These are phyloP conservation scores for Neospermospora avenae DNA, from an alignment of 2,329 filamentous ascomycete genomes.

Conservation along the genomic window DNA sequence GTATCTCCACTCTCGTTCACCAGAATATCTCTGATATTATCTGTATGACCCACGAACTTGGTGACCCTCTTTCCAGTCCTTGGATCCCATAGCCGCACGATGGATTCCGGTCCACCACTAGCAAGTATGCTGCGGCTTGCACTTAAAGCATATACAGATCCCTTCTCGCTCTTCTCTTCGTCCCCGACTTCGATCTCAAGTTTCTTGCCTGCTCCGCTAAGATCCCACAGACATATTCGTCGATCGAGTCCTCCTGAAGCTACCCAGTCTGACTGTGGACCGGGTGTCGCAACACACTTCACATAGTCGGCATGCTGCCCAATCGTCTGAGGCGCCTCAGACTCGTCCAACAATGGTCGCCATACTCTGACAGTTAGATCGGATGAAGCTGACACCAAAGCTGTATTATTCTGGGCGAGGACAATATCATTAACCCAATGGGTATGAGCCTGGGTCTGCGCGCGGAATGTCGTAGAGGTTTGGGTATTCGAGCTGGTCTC, in stretches of 20 bases:
- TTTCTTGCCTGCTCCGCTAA: slow-evolving; percentile 81
- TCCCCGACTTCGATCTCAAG: slow-evolving; percentile 82
- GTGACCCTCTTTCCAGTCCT: slow-evolving; percentile 86
- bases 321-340: slow-evolving; percentile 71
- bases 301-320: slow-evolving; percentile 95
- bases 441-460: slow-evolving; percentile 67
- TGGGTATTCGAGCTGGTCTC: slow-evolving; percentile 39
- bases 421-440: slow-evolving; percentile 77
- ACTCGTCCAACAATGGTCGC: slow-evolving; percentile 68
- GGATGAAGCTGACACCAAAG: slow-evolving; percentile 68
- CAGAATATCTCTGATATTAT: slow-evolving; percentile 88
- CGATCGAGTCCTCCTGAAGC: slow-evolving; percentile 91
- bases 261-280: slow-evolving; percentile 73
- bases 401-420: slow-evolving; percentile 61
- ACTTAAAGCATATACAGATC: slow-evolving; percentile 88
- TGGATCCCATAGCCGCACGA: slow-evolving; percentile 88
- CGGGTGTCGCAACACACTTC: slow-evolving; percentile 84
- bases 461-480: slow-evolving; percentile 54
- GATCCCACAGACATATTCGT: slow-evolving; percentile 89
- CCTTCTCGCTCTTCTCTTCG: slow-evolving; percentile 83
- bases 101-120: slow-evolving; percentile 90
- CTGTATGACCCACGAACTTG: slow-evolving; percentile 94
- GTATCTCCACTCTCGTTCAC: slow-evolving; percentile 86
- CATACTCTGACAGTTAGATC: slow-evolving; percentile 72
- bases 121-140: slow-evolving; percentile 79